These are phyloP conservation scores for Acanthamoeba triangularis DNA, from an alignment of 208 protist genomes.

Conservation along the genomic window DNA sequence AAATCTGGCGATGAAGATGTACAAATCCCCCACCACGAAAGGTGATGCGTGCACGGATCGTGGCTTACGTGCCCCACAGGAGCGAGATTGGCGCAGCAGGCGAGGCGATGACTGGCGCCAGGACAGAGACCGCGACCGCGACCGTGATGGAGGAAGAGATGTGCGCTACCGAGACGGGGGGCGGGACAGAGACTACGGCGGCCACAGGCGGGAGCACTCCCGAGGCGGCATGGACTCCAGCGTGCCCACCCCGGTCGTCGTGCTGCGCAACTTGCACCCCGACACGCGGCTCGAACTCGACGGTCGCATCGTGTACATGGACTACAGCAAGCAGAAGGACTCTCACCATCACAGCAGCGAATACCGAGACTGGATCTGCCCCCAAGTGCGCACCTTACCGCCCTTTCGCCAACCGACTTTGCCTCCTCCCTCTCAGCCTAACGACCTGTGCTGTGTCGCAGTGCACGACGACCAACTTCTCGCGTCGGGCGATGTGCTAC, in stretches of 20 bases:
- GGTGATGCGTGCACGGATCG: background rate
- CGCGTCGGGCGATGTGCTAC: conserved; percentile 16
- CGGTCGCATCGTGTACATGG: conserved; percentile 32
- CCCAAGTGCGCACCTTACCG: background rate
- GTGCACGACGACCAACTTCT: conserved; percentile 65
- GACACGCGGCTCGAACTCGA: conserved; percentile 42
- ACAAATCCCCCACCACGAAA: background rate
- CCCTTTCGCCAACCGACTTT: too few relatives aligned
- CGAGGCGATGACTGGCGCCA: background rate
- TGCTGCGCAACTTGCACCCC: conserved; percentile 19
- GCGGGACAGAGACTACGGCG: background rate
- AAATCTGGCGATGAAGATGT: background rate
- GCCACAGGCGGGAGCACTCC: background rate
- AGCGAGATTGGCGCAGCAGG: conserved; percentile 1
- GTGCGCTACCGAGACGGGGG: background rate
- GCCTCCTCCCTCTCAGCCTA: too few relatives aligned
- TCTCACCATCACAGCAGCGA: conserved; percentile 1
- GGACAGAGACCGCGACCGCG: background rate
- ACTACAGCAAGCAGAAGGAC: conserved; percentile 58
- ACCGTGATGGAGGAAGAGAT: background rate
- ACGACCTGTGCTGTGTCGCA: too few relatives aligned
- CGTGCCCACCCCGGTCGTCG: background rate
- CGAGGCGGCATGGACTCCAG: background rate
- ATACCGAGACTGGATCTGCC: conserved; percentile 65
- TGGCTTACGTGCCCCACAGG: background rate